These are phyloP conservation scores for Tylopilus intermedius DNA, from an alignment of 768 basidiomycete species.

Conservation along the genomic window DNA sequence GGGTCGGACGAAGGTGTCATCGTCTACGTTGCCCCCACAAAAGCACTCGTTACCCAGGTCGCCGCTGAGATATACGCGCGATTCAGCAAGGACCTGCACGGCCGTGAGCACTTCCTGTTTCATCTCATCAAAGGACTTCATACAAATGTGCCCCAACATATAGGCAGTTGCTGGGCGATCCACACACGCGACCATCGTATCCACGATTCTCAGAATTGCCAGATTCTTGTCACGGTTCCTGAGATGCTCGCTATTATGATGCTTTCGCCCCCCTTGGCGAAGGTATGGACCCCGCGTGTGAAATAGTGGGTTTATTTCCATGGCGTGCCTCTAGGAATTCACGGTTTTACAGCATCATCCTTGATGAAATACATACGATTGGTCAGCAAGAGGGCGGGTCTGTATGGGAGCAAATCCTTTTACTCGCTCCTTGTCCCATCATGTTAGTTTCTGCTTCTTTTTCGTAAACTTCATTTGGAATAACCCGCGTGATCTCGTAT, in stretches of 20 bases:
- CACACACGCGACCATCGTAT: conserved; percentile 62
- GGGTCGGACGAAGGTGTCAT: conserved; percentile 62
- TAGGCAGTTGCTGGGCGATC: conserved; percentile 60
- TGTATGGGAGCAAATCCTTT: conserved; percentile 71
- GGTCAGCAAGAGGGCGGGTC: conserved; percentile 66
- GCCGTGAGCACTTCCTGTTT: conserved; percentile 32
- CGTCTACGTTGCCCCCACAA: conserved; percentile 72
- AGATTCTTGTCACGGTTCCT: conserved; percentile 71
- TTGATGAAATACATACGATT: conserved; percentile 56
- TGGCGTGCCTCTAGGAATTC: neutral
- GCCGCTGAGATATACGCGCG: conserved; percentile 72
- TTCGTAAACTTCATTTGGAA: neutral
- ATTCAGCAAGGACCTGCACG: conserved; percentile 51
- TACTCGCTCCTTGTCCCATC: conserved; percentile 66
- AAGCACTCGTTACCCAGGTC: conserved; percentile 67
- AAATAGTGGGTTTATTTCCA: conserved; percentile 41
- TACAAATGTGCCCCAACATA: neutral
- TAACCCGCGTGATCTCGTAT: neutral
- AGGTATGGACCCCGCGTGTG: conserved; percentile 56
- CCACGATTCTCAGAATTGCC: conserved; percentile 60
- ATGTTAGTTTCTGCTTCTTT: conserved; percentile 43
- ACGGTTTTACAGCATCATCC: conserved; percentile 48
- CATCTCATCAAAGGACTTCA: neutral
- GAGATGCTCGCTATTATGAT: conserved; percentile 67
- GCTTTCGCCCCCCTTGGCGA: conserved; percentile 60